Evolutionary conservation across 352 stramenopile genomes (phyloP), one percentile per base, ranked within the genome.

Genomic region (Phytophthora uliginosa): DNA sequence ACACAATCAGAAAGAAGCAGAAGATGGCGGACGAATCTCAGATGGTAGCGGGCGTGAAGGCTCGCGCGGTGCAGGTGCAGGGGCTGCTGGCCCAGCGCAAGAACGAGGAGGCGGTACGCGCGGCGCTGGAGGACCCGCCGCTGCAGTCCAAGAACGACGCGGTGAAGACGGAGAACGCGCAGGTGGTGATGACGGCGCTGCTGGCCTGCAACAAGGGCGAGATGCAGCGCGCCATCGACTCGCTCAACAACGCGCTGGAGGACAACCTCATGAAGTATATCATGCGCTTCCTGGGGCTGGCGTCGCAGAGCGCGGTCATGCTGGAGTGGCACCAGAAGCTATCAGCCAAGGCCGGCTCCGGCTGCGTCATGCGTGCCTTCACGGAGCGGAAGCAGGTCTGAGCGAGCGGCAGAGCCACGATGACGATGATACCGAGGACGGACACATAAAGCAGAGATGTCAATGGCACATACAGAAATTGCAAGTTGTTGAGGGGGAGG

Each of bases 241-340:
- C 80, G 58, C 79, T 98, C 36, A 81, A 55, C 34, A 83, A 72
- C 17, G 78, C 92, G 38, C 67, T 88, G 55, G 88, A 95, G 63
- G 92, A 98, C 71, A 81, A 71, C 8, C 80, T 98, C 34, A 95
- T 97, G 88, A 98, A 97, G 77, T 98, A 97, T 74, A 71, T 98
- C 34, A 91, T 92, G 82, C 86, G 89, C 52, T 90, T 95, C 45
- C 72, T 97, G 20, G 84, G 74, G 2, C 76, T 94, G 28, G 76
- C 90, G 24, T 83, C 83, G 63, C 89, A 96, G 76, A 97, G 92
- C 74, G 86, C 89, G 2, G 66, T 74, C 9, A 89, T 98, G 51
- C 78, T 98, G 40, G 92, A 97, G 47, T 98, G 92, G 92, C 87
- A 98, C 73, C 88, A 93, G 69, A 95, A 96, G 67, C 83, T 97